A percentile compares a stretch with the other conserved stretches of the same genome.
phyloP scores from a whole-genome alignment of 2,329 filamentous ascomycete genomes.

The Aspergillus unguis region DNA sequence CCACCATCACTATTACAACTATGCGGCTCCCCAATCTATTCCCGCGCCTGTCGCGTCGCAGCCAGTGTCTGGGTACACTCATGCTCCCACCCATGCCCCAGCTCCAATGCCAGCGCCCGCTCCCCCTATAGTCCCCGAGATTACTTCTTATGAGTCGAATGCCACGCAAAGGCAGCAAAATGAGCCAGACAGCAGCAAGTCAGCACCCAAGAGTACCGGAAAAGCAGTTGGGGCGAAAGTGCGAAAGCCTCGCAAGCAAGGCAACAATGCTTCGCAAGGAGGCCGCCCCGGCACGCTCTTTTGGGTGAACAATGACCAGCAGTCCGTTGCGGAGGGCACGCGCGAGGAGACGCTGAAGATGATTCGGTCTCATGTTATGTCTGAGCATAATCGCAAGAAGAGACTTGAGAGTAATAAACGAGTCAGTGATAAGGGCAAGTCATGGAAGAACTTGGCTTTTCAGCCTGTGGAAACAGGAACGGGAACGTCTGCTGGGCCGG shows the following conservation, averaged over 20 bases:
- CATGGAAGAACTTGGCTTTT: slow-evolving; percentile 38
- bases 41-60: slow-evolving; percentile 10
- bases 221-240: slow-evolving; percentile 28
- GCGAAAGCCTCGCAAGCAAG: slow-evolving; percentile 34
- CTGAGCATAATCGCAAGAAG: slow-evolving; percentile 43
- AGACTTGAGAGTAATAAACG: slow-evolving; percentile 38
- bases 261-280: slow-evolving; percentile 21
- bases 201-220: slow-evolving; percentile 14
- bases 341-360: slow-evolving; percentile 40
- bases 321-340: slow-evolving; percentile 36
- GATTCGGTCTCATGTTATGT: slow-evolving; percentile 44
- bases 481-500: too few relatives aligned
- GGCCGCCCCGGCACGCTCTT: slow-evolving; percentile 35
- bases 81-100: slow-evolving; percentile 4
- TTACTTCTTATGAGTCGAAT: too few relatives aligned
- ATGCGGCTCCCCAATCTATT: slow-evolving; percentile 9
- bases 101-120: too few relatives aligned
- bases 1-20: slow-evolving; percentile 4
- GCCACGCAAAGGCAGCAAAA: too few relatives aligned
- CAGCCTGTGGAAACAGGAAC: slow-evolving; percentile 27
- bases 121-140: too few relatives aligned
- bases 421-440: slow-evolving; percentile 32
- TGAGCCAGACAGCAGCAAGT: slow-evolving; percentile 5
- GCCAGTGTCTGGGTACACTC: slow-evolving; percentile 1
- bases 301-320: slow-evolving; percentile 39